These are phyloP conservation scores for Kurtzmaniella cleridarum DNA, from an alignment of 805 yeast species.

Conservation along the genomic window DNA sequence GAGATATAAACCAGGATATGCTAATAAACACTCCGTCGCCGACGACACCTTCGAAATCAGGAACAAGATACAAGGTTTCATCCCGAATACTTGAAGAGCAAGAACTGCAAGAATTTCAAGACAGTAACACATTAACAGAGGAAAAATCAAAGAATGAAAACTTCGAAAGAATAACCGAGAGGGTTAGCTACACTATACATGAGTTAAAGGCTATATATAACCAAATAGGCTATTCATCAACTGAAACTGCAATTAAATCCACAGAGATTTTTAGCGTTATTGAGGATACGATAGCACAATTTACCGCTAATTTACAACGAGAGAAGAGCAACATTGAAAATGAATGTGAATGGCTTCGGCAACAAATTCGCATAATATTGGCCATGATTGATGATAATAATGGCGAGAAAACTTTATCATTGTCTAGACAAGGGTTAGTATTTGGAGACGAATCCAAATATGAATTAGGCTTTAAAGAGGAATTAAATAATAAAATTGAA, in stretches of 20 bases:
- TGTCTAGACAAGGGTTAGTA: conserved; percentile 26
- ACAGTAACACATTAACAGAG: conserved; percentile 4
- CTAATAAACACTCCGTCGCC: not conserved
- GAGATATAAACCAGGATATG: conserved; percentile 3
- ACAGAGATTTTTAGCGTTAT: conserved; percentile 44
- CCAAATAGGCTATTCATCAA: conserved; percentile 51
- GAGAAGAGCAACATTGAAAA: conserved; percentile 34
- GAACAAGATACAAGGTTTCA: not conserved
- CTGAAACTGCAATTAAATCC: conserved; percentile 46
- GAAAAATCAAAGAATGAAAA: conserved; percentile 7
- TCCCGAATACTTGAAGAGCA: not conserved
- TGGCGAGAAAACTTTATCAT: conserved; percentile 21
- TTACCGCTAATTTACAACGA: conserved; percentile 23
- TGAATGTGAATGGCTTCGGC: conserved; percentile 43
- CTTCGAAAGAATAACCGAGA: conserved; percentile 26
- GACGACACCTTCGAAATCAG: conserved; percentile 5
- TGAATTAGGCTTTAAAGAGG: conserved; percentile 25
- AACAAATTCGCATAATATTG: conserved; percentile 34
- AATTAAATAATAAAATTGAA: conserved; percentile 14
- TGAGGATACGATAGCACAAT: conserved; percentile 44
- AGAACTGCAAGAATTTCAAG: conserved; percentile 8
- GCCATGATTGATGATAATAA: conserved; percentile 33
- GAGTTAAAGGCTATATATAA: conserved; percentile 44
- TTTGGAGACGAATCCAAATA: conserved; percentile 21
- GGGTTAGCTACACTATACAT: conserved; percentile 31